Percentiles rank a stretch among this genome's conserved stretches.
These are phyloP conservation scores for Calocybe indica DNA, from an alignment of 768 basidiomycete species.

Conservation along the genomic window DNA sequence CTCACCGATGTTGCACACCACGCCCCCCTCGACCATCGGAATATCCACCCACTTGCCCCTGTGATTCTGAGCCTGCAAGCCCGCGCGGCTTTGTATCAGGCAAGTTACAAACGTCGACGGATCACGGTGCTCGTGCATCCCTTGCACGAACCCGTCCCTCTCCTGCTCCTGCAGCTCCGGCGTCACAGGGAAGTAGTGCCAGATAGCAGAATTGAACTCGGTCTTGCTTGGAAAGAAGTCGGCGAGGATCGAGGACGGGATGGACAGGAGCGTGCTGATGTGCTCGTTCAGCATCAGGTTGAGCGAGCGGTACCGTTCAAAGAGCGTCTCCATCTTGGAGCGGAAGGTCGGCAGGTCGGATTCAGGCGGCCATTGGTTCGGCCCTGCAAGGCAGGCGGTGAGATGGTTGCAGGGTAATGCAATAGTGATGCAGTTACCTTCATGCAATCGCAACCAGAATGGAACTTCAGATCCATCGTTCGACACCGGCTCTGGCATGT, in stretches of 20 bases:
- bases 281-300: constrained; percentile 23
- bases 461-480: constrained; percentile 12
- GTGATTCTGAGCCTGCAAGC: constrained; percentile 23
- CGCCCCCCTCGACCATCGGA: constrained; percentile 21
- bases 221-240: constrained; percentile 17
- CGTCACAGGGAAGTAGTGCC: constrained; percentile 22
- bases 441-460: constrained; percentile 23
- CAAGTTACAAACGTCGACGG: constrained; percentile 24
- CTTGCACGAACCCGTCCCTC: constrained; percentile 20
- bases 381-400: constrained; percentile 10
- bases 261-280: constrained; percentile 18
- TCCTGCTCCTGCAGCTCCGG: constrained; percentile 12
- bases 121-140: constrained; percentile 26
- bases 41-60: constrained; percentile 21
- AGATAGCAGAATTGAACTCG: constrained; percentile 23
- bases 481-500: constrained; percentile 14
- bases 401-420: neutral
- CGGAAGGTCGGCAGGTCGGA: constrained; percentile 20
- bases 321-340: constrained; percentile 17
- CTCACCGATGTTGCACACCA: constrained; percentile 24
- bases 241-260: constrained; percentile 13
- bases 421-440: constrained; percentile 13
- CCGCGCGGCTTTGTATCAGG: constrained; percentile 21
- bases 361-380: constrained; percentile 24
- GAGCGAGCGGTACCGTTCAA: constrained; percentile 17